Conservation (phyloP, 352 stramenopile species). For the Pythium biforme region DNA sequence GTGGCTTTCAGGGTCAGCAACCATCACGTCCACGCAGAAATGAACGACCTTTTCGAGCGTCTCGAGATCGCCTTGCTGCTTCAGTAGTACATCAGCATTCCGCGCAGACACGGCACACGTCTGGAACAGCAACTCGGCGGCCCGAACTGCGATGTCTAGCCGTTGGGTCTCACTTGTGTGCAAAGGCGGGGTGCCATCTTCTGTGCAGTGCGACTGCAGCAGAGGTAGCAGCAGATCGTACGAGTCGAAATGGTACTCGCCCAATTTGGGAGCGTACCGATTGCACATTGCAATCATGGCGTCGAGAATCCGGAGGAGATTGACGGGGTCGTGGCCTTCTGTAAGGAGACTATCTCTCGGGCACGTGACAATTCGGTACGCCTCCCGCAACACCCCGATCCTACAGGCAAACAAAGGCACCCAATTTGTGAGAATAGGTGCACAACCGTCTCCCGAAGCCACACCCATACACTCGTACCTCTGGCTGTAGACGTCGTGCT, state of each 20-base stretch:
- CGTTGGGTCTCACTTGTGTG: conserved; percentile 46
- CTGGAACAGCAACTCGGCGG: conserved; percentile 66
- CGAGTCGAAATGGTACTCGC: conserved; percentile 59
- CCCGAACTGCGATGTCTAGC: conserved; percentile 54
- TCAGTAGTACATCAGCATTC: conserved; percentile 61
- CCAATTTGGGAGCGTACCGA: conserved; percentile 51
- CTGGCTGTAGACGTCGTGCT: conserved; percentile 33
- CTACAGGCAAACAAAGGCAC: conserved; percentile 14
- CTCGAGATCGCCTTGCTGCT: conserved; percentile 42
- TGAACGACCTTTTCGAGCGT: conserved; percentile 67
- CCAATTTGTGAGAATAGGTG: neutral
- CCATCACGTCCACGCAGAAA: conserved; percentile 63
- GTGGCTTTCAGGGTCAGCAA: conserved; percentile 34
- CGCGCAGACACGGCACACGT: conserved; percentile 56
- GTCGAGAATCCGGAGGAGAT: conserved; percentile 64
- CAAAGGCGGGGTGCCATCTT: conserved; percentile 36
- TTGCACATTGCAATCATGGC: conserved; percentile 69
- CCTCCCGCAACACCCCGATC: conserved; percentile 51
- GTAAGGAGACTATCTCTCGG: conserved; percentile 67
- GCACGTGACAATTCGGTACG: conserved; percentile 65
- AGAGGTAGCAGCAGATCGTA: conserved; percentile 65
- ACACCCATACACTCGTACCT: conserved; percentile 40
- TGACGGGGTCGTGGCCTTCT: conserved; percentile 65
- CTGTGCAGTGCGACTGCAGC: conserved; percentile 58
- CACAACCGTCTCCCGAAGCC: neutral